These are phyloP conservation scores for Eucalyptus cloeziana DNA, from an alignment of 345 rosid genomes.

Conservation along the genomic window DNA sequence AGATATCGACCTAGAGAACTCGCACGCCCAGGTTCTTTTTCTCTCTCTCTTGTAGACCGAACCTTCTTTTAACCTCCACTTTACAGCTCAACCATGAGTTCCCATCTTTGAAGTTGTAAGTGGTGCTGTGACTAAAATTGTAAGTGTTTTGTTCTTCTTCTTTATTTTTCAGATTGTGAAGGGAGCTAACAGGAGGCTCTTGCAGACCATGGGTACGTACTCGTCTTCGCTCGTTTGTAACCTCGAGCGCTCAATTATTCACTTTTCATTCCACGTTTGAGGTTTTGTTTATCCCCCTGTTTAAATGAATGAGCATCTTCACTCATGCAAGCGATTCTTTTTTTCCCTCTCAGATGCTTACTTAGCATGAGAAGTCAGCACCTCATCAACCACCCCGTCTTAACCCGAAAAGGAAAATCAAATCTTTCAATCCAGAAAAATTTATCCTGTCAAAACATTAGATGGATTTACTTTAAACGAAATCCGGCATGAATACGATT, in stretches of 20 bases:
- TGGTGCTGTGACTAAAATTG: neutral
- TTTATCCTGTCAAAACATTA: neutral
- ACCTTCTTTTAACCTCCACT: neutral
- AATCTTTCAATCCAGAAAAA: neutral
- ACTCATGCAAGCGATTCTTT: neutral
- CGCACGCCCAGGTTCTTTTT: neutral
- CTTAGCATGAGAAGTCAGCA: neutral
- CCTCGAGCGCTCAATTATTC: neutral
- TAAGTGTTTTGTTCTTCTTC: neutral
- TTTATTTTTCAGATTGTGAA: neutral
- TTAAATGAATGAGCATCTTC: neutral
- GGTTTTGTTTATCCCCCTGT: neutral
- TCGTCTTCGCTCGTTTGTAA: neutral
- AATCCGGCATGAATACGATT: neutral
- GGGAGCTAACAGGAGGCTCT: conserved; percentile 29
- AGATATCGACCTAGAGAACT: neutral
- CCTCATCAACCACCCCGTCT: neutral
- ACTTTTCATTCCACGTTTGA: neutral
- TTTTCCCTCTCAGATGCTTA: neutral
- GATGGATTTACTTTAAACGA: neutral
- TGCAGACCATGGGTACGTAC: conserved; percentile 16
- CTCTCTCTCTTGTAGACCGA: neutral
- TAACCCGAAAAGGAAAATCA: neutral
- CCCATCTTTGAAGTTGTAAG: neutral
- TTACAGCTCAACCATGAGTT: neutral